A percentile compares a stretch with the other conserved stretches of the same genome.
Conservation (phyloP, 73 alveolate genomes). For the Tetrahymena elliotti region DNA sequence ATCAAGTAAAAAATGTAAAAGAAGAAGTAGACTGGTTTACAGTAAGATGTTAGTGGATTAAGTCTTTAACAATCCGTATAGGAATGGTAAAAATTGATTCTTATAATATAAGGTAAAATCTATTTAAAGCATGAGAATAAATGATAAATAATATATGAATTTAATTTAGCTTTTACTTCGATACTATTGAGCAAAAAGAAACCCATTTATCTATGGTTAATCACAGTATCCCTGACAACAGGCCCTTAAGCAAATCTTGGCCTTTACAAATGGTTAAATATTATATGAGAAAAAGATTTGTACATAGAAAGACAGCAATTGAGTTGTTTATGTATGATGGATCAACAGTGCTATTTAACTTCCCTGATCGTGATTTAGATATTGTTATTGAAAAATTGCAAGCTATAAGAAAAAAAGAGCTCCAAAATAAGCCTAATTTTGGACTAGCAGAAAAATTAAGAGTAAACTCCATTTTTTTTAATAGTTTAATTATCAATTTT, state of each 20-base stretch:
- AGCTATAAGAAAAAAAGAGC: background rate
- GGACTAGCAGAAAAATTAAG: background rate
- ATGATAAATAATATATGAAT: background rate
- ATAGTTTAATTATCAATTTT: background rate
- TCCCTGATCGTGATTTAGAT: background rate
- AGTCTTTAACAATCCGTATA: background rate
- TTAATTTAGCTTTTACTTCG: background rate
- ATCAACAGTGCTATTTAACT: background rate
- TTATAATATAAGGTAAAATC: background rate
- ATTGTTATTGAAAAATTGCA: background rate
- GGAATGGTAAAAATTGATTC: background rate
- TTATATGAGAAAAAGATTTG: constrained; percentile 1
- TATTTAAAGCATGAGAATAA: background rate
- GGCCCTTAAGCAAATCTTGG: background rate
- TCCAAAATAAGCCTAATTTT: background rate
- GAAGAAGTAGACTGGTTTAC: background rate
- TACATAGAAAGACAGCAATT: constrained; percentile 18
- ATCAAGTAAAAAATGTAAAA: background rate
- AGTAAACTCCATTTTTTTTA: background rate
- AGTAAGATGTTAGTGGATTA: background rate
- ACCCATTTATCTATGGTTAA: background rate
- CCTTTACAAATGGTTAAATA: background rate
- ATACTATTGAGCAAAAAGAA: background rate
- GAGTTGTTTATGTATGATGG: constrained; percentile 25
- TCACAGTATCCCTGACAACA: background rate